A percentile compares a stretch with the other conserved stretches of the same genome.
Evolutionary conservation across 148 eudicot species (phyloP).

Genomic region (Persicaria maculosa): DNA sequence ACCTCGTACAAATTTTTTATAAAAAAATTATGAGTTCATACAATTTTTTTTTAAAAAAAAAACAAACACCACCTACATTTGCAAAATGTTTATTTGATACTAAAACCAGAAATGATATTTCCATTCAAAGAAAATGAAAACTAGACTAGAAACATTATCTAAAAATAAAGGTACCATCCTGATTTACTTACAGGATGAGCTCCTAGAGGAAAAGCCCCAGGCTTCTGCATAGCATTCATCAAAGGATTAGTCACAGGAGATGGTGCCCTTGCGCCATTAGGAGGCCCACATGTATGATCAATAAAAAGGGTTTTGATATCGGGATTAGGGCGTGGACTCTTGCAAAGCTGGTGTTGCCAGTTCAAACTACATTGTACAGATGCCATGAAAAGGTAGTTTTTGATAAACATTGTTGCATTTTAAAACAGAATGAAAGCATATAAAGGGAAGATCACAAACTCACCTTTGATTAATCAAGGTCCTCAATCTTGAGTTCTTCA

Average conservation of each 20-base stretch:
- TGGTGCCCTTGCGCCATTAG: constrained; percentile 81
- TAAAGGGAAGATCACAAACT: background rate
- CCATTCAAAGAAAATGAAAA: too few species aligned
- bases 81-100: too few species aligned
- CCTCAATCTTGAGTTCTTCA: constrained; percentile 70
- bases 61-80: too few species aligned
- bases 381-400: constrained; percentile 16
- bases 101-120: too few species aligned
- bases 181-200: constrained; percentile 73
- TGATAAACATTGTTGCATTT: background rate
- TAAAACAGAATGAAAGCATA: background rate
- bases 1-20: too few species aligned
- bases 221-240: constrained; percentile 55
- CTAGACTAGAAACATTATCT: background rate
- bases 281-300: constrained; percentile 87
- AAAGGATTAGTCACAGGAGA: constrained; percentile 78
- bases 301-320: constrained; percentile 89
- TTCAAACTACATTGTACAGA: constrained; percentile 53
- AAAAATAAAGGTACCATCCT: constrained; percentile 1
- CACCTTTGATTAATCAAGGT: constrained; percentile 86
- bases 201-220: constrained; percentile 79
- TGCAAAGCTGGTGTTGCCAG: constrained; percentile 97
- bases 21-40: too few species aligned
- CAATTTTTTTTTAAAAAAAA: too few species aligned
- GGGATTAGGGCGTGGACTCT: constrained; percentile 82